Evolutionary conservation across 1,139 yeast genomes (phyloP).

Genomic region (Maudiozyma humilis): DNA sequence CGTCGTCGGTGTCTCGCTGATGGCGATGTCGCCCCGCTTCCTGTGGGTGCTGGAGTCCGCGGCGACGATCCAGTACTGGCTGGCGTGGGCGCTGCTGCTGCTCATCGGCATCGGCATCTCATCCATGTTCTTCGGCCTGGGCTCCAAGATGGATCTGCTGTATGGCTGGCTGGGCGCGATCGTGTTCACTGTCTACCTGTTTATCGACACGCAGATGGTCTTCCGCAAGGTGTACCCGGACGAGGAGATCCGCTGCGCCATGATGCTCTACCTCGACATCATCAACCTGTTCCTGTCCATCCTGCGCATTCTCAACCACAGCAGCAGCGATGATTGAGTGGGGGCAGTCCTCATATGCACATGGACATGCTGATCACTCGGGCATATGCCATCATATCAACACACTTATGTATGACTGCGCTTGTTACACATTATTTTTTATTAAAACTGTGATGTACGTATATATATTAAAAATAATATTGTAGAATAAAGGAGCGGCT

Average conservation of each 20-base stretch:
- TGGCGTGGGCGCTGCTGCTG: constrained; percentile 56
- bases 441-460: not conserved
- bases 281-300: constrained; percentile 73
- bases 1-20: constrained; percentile 64
- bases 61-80: constrained; percentile 33
- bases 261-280: constrained; percentile 70
- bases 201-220: constrained; percentile 76
- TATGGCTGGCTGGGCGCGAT: constrained; percentile 71
- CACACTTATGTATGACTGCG: too few species aligned
- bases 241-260: constrained; percentile 76
- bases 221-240: constrained; percentile 77
- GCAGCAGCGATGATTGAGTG: constrained; percentile 34
- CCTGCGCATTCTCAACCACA: constrained; percentile 54
- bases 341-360: not conserved
- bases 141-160: constrained; percentile 46
- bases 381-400: not conserved
- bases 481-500: too few species aligned
- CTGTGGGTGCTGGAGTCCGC: constrained; percentile 73
- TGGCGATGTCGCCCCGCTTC: constrained; percentile 77
- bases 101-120: constrained; percentile 68
- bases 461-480: constrained; percentile 2
- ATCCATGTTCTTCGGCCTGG: constrained; percentile 55
- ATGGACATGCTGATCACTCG: not conserved
- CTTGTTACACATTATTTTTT: not conserved
- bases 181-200: constrained; percentile 61